Conservation (phyloP, 805 yeast genomes). For the Geotrichum ghanense region DNA sequence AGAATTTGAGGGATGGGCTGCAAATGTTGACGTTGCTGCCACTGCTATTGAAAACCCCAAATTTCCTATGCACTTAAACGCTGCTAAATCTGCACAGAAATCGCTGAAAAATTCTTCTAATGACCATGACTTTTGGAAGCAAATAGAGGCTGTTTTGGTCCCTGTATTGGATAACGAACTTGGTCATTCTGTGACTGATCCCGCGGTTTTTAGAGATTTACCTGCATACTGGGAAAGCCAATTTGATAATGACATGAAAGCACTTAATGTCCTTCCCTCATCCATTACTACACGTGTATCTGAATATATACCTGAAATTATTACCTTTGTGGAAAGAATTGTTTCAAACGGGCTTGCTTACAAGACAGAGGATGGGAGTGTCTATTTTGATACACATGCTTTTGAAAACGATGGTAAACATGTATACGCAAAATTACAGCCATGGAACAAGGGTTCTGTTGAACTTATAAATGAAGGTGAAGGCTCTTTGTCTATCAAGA, state of each 20-base stretch:
- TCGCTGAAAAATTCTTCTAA: constrained; percentile 26
- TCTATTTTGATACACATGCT: constrained; percentile 82
- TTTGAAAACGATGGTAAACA: constrained; percentile 68
- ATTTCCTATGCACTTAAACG: constrained; percentile 69
- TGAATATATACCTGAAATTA: constrained; percentile 89
- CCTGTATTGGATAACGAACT: constrained; percentile 57
- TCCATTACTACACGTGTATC: constrained; percentile 86
- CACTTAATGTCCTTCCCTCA: constrained; percentile 75
- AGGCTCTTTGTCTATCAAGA: constrained; percentile 56
- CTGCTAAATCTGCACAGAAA: constrained; percentile 40
- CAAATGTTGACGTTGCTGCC: constrained; percentile 30
- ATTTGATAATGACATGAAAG: constrained; percentile 76
- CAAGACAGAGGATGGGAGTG: constrained; percentile 76
- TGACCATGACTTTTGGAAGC: constrained; percentile 32
- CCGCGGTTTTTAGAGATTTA: constrained; percentile 65
- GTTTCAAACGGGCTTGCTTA: constrained; percentile 77
- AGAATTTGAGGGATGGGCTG: constrained; percentile 40
- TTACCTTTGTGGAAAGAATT: constrained; percentile 64
- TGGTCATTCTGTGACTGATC: constrained; percentile 76
- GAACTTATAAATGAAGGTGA: constrained; percentile 89
- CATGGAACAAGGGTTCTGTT: constrained; percentile 90
- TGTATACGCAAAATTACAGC: constrained; percentile 90
- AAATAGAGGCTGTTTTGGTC: constrained; percentile 65
- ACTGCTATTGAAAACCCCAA: constrained; percentile 60
- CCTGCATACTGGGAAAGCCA: constrained; percentile 85